Percentiles rank a stretch among this genome's conserved stretches.
Evolutionary conservation across 2,329 filamentous ascomycete genomes (phyloP).

Genomic region (Paracoccidioides lutzii): DNA sequence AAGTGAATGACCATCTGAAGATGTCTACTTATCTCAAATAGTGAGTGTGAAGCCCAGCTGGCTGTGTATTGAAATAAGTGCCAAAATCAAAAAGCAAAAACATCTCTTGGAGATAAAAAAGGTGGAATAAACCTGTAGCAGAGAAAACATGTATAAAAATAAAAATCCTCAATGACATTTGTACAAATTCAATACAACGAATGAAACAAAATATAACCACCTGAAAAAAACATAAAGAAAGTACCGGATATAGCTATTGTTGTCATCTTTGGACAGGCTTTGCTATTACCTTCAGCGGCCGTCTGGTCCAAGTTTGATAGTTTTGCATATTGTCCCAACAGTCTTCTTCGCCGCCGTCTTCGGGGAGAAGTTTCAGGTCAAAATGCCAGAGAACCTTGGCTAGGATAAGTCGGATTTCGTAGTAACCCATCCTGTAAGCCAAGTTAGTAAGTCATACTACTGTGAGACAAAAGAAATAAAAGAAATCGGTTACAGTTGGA

Average conservation of each 20-base stretch:
- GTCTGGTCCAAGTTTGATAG: constrained; percentile 6
- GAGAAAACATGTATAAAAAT: too few species aligned
- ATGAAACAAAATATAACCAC: not conserved
- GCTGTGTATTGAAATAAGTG: too few species aligned
- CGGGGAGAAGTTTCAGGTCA: constrained; percentile 6
- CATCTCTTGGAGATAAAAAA: too few species aligned
- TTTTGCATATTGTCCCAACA: constrained; percentile 6
- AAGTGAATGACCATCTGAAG: too few species aligned
- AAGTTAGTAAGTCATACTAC: not conserved
- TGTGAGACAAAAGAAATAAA: not conserved
- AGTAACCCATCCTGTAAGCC: constrained; percentile 6
- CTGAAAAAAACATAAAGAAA: not conserved
- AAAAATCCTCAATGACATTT: too few species aligned
- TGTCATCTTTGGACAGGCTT: constrained; percentile 1
- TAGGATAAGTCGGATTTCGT: constrained; percentile 6
- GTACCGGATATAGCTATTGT: not conserved
- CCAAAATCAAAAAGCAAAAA: too few species aligned
- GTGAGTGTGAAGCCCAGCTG: too few species aligned
- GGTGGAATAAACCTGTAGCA: too few species aligned
- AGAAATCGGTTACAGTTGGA: not conserved
- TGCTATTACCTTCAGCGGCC: constrained; percentile 4
- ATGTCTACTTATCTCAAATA: too few species aligned
- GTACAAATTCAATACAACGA: not conserved
- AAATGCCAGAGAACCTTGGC: constrained; percentile 8
- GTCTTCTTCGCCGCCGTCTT: constrained; percentile 3